Base-by-base conservation (phyloP, 192 early-diverging fungal species). In the Coemansia reversa region DNA sequence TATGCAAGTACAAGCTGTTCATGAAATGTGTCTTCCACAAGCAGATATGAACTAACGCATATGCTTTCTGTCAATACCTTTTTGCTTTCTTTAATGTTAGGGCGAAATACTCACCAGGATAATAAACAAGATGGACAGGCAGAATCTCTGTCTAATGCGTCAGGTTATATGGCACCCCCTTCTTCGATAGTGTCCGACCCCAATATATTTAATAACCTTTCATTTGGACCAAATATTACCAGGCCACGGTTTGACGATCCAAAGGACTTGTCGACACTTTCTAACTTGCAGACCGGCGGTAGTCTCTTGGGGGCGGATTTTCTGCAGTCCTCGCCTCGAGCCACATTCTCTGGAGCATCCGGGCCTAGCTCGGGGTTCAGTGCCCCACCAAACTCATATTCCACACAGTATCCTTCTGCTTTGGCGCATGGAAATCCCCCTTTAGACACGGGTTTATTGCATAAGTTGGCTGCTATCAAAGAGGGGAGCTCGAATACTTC, bases 361-460 rank as follows among this genome's bases (percentile, higher is more conserved):
- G 16, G 16, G 39, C 8, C 3, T 16, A 35, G 19, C 20, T 55
- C 55, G 7, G 74, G 68, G 18, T 63, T 67, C 56, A 49, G 58
- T 18, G 64, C 74, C 18, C 74, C 74, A 20, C 74, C 70, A n/a
- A 72, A 72, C 70, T 72, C 70, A 50, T 54, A 59, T 24, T 60
- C 35, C 14, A 59, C 56, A 23, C 58, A 50, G 28, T 25, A 61
- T 24, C 39, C 39, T 9, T 9, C 12, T 35, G 6, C 6, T 28
- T 24, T 25, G 29, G 59, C 48, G 48, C 11, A 61, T 48, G 28
- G 14, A 14, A 45, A 45, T 2, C 39, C 39, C 1, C 39, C 14
- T 45, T 45, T 14, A 45, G 39, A 12, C 3, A 5, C 2, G 39
- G 39, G 2, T 14, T 16, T 45, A 45, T 45, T 12, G 39, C 39